Base-by-base conservation (phyloP, 257 asterid genomes). In the Solanum peruvianum region DNA sequence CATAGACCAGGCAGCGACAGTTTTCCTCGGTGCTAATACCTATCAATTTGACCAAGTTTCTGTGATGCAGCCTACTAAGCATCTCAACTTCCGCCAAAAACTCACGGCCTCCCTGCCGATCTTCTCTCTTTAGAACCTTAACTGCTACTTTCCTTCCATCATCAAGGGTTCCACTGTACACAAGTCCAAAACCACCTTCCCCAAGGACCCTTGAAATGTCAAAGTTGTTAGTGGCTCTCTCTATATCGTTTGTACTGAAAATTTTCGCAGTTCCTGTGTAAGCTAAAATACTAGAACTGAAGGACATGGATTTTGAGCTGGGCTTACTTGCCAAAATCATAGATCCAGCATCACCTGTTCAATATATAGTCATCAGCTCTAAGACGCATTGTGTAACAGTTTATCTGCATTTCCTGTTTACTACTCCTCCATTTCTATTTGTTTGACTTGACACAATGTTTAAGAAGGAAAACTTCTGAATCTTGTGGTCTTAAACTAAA, bases 111-210 rank as follows among this genome's bases (percentile, higher is more conserved):
- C 98, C 98, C 70, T 93, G 98, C 33, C 88, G 95, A 88, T 96
- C 98, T 9, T 91, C 96, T 92, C 99, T 89, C 92, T 96, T 96
- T 85, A 94, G 90, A 86, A 95, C 94, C 91, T 96, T 96, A 37
- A 95, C 96, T 0, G 99, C 99, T 86, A 94, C 96, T 82, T 93
- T 73, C 80, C 92, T 87, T n/a, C 97, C 97, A 88, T 94, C 96
- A 21, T 94, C 99, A 58, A 95, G 95, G 87, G 84, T 78, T 82
- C 99, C 99, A 29, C 98, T 91, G 82, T 94, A 96, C 2, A 96
- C 99, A 42, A 95, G 96, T 18, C 99, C 99, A 87, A 96, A 96
- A 56, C 99, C 98, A 41, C 99, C 99, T 93, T 96, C 99, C 35
- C 99, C 98, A 2, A 96, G 76, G 39, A 90, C 92, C 89, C 92